These are phyloP conservation scores for Akanthomyces dipterigenus DNA, from an alignment of 2,329 filamentous ascomycete species.

Conservation along the genomic window DNA sequence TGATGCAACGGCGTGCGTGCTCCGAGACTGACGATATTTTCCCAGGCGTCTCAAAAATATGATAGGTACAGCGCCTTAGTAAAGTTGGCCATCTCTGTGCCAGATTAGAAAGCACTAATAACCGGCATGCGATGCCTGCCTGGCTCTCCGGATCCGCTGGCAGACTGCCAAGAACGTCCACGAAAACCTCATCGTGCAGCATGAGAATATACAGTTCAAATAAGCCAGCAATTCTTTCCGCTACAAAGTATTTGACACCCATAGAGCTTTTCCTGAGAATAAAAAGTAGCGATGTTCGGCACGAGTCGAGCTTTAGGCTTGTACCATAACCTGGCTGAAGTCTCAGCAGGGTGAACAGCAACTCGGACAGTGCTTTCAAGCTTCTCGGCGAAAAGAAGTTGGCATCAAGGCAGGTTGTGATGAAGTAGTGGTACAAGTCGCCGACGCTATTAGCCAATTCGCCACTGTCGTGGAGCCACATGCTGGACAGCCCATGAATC, in stretches of 20 bases:
- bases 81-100: slow-evolving; percentile 82
- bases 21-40: slow-evolving; percentile 56
- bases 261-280: slow-evolving; percentile 63
- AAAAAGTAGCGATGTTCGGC: slow-evolving; percentile 64
- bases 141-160: slow-evolving; percentile 62
- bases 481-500: slow-evolving; percentile 54
- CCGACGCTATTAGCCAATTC: slow-evolving; percentile 59
- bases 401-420: slow-evolving; percentile 58
- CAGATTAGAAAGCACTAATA: slow-evolving; percentile 68
- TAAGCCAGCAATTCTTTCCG: slow-evolving; percentile 60
- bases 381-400: slow-evolving; percentile 63
- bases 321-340: slow-evolving; percentile 61
- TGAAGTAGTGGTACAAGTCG: slow-evolving; percentile 74
- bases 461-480: slow-evolving; percentile 56
- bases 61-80: slow-evolving; percentile 79
- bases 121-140: slow-evolving; percentile 79
- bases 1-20: slow-evolving; percentile 69
- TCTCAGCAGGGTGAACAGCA: slow-evolving; percentile 66
- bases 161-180: slow-evolving; percentile 75
- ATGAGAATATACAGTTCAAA: slow-evolving; percentile 80
- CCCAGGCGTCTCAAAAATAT: slow-evolving; percentile 86
- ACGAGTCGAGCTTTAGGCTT: slow-evolving; percentile 48
- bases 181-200: slow-evolving; percentile 75
- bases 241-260: slow-evolving; percentile 68
- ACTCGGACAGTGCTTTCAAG: slow-evolving; percentile 57